Evolutionary conservation across 495 filamentous ascomycete genomes (phyloP), one percentile per base, ranked within the genome.

Genomic region (Copromyces sp.): DNA sequence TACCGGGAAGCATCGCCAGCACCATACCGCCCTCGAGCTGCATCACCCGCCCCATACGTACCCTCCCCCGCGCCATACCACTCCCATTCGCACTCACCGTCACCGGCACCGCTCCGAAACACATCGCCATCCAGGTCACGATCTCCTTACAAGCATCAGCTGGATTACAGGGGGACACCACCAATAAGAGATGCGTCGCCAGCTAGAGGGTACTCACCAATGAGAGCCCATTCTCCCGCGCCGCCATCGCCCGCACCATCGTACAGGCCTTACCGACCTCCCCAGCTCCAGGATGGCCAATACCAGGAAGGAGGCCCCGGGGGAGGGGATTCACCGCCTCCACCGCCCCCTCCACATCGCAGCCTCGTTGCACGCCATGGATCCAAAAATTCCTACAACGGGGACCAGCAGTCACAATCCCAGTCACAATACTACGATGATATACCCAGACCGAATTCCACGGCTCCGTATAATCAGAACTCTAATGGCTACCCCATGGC

Each of bases 311-410:
- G 14, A 17, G 53, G 53, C 2, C 7, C 53, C 53, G 29, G 74
- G 14, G 71, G 41, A 16, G 80, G 84, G 37, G 84, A 82, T 1
- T 82, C 84, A 24, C 87, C 87, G 32, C 86, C 87, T 3, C 86
- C 87, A 3, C 83, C 86, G 12, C 86, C 86, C 0, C 87, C 86
- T 4, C 86, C 86, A 7, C 88, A 89, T 72, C 82, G 87, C 5
- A 81, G 80, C 59, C 79, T 78, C 35, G 65, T 74, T 24, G 35
- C 72, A 4, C 71, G 79, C 12, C 75, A 78, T 39, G 75, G 74
- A 32, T 77, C 77, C 68, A 76, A 75, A 16, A 73, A 65, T 12
- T 75, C 74, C 2, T 73, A 68, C 68, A 70, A 74, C 29, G 76
- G 75, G 70, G 35, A 53, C 70, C 14, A 44, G 75, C 24, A 12